Base-by-base conservation (phyloP, 768 basidiomycete genomes). In the Lentinus brumalis region DNA sequence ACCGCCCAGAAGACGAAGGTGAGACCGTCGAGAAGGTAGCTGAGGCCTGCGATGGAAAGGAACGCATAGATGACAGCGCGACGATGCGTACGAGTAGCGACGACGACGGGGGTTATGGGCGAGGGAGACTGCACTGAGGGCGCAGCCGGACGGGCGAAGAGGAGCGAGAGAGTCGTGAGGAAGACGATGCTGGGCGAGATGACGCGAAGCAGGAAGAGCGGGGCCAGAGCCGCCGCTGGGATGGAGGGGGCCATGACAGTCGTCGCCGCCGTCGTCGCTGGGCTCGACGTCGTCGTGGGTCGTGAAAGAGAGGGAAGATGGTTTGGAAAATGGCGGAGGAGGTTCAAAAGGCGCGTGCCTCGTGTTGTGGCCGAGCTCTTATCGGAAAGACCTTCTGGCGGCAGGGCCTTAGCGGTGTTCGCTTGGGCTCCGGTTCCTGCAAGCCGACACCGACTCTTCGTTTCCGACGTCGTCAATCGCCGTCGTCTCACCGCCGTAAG, bases 21-120 rank as follows among this genome's bases (percentile, higher is more conserved):
- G 35, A 88, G 78, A 14, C 92, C 94, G 69, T 96, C 93, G 32
- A 86, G 74, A 53, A 96, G 78, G 71, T 86, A 96, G 15, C 89
- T 86, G 53, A 88, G 72, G n/a, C 90, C 83, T 26, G 81, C 71
- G 55, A 94, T 76, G 52, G 88, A 84, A 50, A 96, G 79, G 61
- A 92, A 77, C 45, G 81, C 72, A 50, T 95, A 80, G 70, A 98
- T 94, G 61, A 87, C 74, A 44, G 82, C 82, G 60, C 89, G 85
- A 70, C 95, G 88, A 44, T 94, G 94, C 54, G 87, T 79, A 61
- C 82, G 79, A 58, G 81, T 83, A 57, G 87, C 82, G 70, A 92
- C 85, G 74, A 93, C 85, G 72, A 94, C 91, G 54, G 87, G 76
- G 41, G 86, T 91, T 70, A 94, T 92, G 65, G 85, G 85, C 45